phyloP scores from a whole-genome alignment of 2,329 filamentous ascomycete genomes.

The Ceratocystis diversiconidia region DNA sequence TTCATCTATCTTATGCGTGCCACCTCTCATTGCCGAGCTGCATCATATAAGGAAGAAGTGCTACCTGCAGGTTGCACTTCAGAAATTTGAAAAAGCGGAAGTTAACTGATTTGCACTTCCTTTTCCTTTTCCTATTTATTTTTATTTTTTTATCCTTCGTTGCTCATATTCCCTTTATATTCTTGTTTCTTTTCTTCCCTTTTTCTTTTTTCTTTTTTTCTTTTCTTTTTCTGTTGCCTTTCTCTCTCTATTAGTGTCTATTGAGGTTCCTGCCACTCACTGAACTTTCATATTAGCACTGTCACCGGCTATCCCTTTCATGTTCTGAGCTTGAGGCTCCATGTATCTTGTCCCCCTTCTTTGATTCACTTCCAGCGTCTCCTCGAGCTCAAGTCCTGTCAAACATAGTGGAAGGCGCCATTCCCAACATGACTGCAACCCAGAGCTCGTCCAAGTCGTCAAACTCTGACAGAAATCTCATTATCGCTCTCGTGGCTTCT shows the following conservation, averaged over 20 bases:
- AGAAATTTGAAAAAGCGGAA: neutral
- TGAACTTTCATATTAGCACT: neutral
- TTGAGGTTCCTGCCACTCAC: neutral
- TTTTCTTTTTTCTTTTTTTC: neutral
- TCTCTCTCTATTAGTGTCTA: neutral
- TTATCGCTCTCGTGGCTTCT: conserved; percentile 39
- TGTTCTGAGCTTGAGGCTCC: conserved; percentile 3
- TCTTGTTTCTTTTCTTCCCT: neutral
- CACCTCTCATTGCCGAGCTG: conserved; percentile 2
- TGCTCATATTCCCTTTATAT: too few species aligned
- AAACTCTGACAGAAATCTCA: conserved; percentile 28
- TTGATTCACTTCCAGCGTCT: neutral
- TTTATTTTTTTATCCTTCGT: neutral
- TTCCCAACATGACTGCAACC: neutral
- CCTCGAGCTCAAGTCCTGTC: neutral
- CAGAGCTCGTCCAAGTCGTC: neutral
- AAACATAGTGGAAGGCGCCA: neutral
- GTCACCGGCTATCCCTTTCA: neutral
- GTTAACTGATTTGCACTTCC: neutral
- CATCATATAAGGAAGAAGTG: conserved; percentile 2
- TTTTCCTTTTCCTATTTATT: neutral
- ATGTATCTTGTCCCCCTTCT: neutral
- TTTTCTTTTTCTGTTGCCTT: neutral
- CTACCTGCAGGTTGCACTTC: neutral
- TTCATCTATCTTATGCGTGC: conserved; percentile 4